Percentiles rank a stretch among this genome's conserved stretches.
These are phyloP conservation scores for Phanerochaete sordida DNA, from an alignment of 768 basidiomycete species.

Conservation along the genomic window DNA sequence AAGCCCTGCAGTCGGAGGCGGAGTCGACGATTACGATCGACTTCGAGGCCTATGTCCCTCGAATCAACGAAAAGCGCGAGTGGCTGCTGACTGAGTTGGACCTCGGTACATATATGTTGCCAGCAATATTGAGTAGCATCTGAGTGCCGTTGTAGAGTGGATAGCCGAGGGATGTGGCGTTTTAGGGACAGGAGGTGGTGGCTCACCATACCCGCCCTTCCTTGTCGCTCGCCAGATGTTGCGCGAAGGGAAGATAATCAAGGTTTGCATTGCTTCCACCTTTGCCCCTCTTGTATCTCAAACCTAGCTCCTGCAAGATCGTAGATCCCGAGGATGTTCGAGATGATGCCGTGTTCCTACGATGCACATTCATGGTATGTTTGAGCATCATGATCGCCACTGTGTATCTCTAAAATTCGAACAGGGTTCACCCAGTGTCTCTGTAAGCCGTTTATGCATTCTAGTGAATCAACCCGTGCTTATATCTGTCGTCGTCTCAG, in stretches of 20 bases:
- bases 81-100: conserved; percentile 27
- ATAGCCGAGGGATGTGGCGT: conserved; percentile 62
- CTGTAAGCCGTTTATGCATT: conserved; percentile 9
- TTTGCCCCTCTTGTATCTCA: no score
- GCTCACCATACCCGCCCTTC: conserved; percentile 50
- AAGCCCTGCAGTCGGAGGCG: background rate
- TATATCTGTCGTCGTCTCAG: background rate
- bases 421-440: conserved; percentile 25
- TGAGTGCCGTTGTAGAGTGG: conserved; percentile 41
- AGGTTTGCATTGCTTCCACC: no score
- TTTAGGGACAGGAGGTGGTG: conserved; percentile 63
- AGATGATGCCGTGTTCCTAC: conserved; percentile 33
- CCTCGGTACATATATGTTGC: conserved; percentile 30
- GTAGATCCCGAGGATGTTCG: conserved; percentile 33
- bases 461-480: background rate
- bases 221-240: conserved; percentile 50
- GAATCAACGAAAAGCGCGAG: conserved; percentile 9
- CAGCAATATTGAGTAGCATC: conserved; percentile 34
- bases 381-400: background rate
- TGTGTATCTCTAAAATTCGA: background rate
- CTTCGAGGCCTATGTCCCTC: conserved; percentile 22
- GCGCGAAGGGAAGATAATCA: conserved; percentile 36
- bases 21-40: conserved; percentile 7
- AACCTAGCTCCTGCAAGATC: conserved; percentile 17
- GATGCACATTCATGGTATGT: conserved; percentile 25